Conservation (phyloP, 192 early-diverging fungal species). For the Cladochytrium replicatum region DNA sequence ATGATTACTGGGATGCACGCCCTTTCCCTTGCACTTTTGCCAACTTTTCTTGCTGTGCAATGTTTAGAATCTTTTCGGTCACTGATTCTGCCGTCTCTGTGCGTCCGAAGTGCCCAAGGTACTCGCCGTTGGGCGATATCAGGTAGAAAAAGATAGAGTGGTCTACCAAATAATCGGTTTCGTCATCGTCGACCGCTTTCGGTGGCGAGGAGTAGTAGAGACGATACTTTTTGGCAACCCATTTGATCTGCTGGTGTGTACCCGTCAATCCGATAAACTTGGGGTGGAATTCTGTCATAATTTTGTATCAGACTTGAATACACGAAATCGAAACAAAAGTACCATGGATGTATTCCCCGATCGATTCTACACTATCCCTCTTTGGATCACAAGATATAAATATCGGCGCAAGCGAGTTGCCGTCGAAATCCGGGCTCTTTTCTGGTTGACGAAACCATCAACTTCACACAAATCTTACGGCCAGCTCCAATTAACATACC, state of each 20-base stretch:
- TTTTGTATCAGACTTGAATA: neutral
- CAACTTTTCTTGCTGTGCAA: no score
- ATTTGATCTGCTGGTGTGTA: slow-evolving; percentile 67
- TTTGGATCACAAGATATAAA: slow-evolving; percentile 97
- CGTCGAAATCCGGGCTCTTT: slow-evolving; percentile 6
- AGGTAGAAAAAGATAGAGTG: slow-evolving; percentile 98
- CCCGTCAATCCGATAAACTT: slow-evolving; percentile 90
- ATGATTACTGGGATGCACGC: no score
- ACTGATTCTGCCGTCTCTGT: slow-evolving; percentile 61
- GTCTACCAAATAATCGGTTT: slow-evolving; percentile 93
- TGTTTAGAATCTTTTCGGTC: slow-evolving; percentile 37
- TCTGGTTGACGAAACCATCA: no score
- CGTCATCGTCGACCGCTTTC: slow-evolving; percentile 52
- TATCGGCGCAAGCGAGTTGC: slow-evolving; percentile 61
- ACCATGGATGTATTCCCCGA: slow-evolving; percentile 52
- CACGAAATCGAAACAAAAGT: no score
- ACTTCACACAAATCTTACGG: no score
- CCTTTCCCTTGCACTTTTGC: no score
- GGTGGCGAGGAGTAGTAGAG: slow-evolving; percentile 92
- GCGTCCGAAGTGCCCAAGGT: slow-evolving; percentile 84
- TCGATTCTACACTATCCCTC: slow-evolving; percentile 73
- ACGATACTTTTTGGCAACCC: slow-evolving; percentile 82
- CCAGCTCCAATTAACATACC: no score
- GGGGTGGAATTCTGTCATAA: slow-evolving; percentile 78
- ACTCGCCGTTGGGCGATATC: slow-evolving; percentile 83